phyloP scores from a whole-genome alignment of 768 basidiomycete genomes.

The Russula foetens region DNA sequence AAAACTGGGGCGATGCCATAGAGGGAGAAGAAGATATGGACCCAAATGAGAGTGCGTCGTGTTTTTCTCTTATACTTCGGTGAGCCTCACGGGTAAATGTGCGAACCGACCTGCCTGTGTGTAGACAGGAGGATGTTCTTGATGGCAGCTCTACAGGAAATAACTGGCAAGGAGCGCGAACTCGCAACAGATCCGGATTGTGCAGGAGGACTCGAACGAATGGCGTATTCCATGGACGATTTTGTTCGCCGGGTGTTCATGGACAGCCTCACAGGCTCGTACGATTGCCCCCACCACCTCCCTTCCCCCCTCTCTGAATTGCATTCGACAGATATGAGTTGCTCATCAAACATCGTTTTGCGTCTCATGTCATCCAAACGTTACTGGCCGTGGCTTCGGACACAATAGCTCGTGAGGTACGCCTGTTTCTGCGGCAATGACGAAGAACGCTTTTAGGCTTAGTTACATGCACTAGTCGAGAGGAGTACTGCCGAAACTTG shows the following conservation, averaged over 20 bases:
- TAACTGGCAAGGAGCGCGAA: conserved; percentile 81
- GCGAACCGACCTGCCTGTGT: not conserved
- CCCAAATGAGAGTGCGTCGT: conserved; percentile 58
- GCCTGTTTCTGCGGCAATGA: conserved; percentile 5
- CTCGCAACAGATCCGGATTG: conserved; percentile 93
- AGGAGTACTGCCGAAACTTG: conserved; percentile 44
- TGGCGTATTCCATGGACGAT: conserved; percentile 92
- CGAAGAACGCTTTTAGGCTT: not conserved
- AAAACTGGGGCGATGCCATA: conserved; percentile 37
- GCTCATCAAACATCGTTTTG: conserved; percentile 76
- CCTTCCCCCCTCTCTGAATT: not conserved
- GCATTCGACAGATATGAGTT: conserved; percentile 43
- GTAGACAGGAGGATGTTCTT: conserved; percentile 45
- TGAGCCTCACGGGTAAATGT: not conserved
- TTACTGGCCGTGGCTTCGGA: conserved; percentile 59
- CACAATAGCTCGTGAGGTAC: conserved; percentile 64
- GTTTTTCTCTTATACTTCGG: not conserved
- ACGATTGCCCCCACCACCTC: conserved; percentile 31
- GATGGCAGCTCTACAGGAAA: conserved; percentile 73
- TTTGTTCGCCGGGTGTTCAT: conserved; percentile 88
- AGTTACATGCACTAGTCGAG: conserved; percentile 33
- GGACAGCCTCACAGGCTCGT: conserved; percentile 85
- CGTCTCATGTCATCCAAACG: conserved; percentile 93
- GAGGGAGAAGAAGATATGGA: conserved; percentile 43
- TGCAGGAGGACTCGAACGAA: conserved; percentile 81